These are phyloP conservation scores for Colletotrichum shisoi DNA, from an alignment of 2,329 filamentous ascomycete species.

Conservation along the genomic window DNA sequence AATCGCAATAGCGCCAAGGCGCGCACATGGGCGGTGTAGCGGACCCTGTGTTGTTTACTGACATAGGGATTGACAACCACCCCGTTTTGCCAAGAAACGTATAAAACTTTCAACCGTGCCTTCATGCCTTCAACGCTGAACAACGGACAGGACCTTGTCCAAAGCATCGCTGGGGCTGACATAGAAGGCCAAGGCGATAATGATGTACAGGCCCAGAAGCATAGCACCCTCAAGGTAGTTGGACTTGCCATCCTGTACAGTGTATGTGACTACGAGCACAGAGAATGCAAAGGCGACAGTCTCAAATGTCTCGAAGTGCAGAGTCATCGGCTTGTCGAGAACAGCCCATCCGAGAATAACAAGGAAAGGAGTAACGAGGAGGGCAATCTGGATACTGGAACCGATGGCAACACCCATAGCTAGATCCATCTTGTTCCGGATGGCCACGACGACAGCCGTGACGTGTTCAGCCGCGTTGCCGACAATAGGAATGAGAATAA, in stretches of 20 bases:
- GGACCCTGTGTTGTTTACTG: not conserved
- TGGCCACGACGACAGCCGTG: constrained; percentile 79
- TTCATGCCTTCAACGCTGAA: constrained; percentile 17
- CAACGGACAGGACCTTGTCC: constrained; percentile 47
- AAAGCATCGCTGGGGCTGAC: constrained; percentile 61
- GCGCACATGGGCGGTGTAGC: not conserved
- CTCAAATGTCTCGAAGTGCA: constrained; percentile 83
- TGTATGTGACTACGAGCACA: constrained; percentile 77
- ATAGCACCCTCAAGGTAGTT: constrained; percentile 86
- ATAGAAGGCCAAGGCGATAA: constrained; percentile 69
- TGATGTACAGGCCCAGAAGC: constrained; percentile 64
- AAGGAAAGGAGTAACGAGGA: constrained; percentile 81
- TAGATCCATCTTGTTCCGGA: constrained; percentile 78
- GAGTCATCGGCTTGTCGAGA: constrained; percentile 74
- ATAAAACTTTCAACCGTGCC: not conserved
- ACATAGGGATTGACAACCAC: not conserved
- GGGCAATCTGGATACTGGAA: constrained; percentile 81
- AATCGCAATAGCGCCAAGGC: not conserved
- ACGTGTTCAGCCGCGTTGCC: constrained; percentile 84
- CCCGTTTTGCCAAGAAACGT: constrained; percentile 8
- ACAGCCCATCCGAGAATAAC: constrained; percentile 82
- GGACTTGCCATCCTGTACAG: constrained; percentile 80
- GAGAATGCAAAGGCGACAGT: constrained; percentile 80
- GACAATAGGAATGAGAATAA: constrained; percentile 80
- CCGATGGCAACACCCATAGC: constrained; percentile 83